Evolutionary conservation across 106 monocot genomes (phyloP).

Genomic region (Platanthera zijinensis): DNA sequence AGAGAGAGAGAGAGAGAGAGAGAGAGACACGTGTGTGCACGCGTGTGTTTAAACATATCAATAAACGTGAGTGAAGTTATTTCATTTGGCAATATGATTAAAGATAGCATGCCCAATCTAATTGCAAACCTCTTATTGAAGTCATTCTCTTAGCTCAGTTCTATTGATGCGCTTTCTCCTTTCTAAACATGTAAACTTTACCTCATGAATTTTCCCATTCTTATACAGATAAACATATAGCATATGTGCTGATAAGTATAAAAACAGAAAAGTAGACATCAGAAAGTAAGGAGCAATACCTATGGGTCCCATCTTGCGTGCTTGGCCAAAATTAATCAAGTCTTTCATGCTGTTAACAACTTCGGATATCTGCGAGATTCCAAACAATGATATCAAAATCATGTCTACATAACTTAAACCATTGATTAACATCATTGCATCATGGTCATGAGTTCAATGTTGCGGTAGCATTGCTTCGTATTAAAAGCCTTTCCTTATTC

Average conservation of each 20-base stretch:
- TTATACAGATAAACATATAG: no score
- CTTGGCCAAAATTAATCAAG: slow-evolving; percentile 57
- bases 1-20: no score
- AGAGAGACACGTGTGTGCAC: no score
- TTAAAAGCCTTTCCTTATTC: not conserved
- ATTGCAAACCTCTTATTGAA: no score
- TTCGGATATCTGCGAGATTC: slow-evolving; percentile 43
- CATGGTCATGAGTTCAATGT: not conserved
- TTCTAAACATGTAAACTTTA: no score
- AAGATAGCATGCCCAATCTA: no score
- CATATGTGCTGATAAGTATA: not conserved
- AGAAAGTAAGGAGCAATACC: slow-evolving; percentile 26
- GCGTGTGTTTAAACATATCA: no score
- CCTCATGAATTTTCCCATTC: no score
- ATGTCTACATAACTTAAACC: not conserved
- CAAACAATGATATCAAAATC: not conserved
- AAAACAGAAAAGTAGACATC: not conserved
- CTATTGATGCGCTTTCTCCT: no score
- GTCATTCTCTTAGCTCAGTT: no score
- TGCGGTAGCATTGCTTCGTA: not conserved
- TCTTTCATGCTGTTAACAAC: slow-evolving; percentile 72
- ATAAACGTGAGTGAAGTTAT: no score
- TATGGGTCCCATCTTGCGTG: slow-evolving; percentile 53
- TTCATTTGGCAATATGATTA: no score
- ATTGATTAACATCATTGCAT: not conserved